phyloP scores from a whole-genome alignment of 768 basidiomycete species.

The Pleurotus citrinopileatus region DNA sequence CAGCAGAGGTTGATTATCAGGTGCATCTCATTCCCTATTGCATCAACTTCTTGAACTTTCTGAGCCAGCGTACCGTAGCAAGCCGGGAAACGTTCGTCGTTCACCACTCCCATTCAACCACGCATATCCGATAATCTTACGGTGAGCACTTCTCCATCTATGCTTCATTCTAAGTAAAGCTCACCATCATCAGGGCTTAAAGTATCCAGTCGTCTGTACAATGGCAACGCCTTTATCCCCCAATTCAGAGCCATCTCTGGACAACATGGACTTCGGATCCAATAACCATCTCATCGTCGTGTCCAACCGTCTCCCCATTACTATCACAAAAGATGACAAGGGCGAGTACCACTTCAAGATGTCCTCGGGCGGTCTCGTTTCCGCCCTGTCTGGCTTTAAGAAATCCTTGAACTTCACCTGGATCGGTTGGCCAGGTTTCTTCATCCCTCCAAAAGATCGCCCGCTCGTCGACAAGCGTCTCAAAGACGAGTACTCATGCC shows the following conservation, averaged over 20 bases:
- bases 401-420: conserved; percentile 97
- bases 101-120: neutral
- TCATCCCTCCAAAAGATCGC: conserved; percentile 93
- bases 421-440: conserved; percentile 95
- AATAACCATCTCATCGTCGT: conserved; percentile 87
- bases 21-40: neutral
- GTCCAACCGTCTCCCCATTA: conserved; percentile 92
- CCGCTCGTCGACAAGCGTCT: conserved; percentile 87
- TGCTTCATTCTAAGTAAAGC: neutral
- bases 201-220: neutral
- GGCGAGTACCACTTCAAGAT: conserved; percentile 99
- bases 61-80: neutral
- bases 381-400: conserved; percentile 96
- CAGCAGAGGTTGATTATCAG: neutral
- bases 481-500: conserved; percentile 93
- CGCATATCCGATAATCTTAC: conserved; percentile 6
- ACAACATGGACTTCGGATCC: conserved; percentile 44
- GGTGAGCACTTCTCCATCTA: neutral
- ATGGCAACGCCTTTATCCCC: conserved; percentile 23
- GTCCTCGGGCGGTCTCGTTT: conserved; percentile 97
- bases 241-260: conserved; percentile 24
- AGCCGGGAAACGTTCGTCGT: conserved; percentile 7
- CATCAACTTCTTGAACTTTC: neutral
- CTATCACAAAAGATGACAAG: conserved; percentile 88
- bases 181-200: conserved; percentile 5